phyloP scores from a whole-genome alignment of 2,329 filamentous ascomycete species.

The Aspergillus tubingensis region DNA sequence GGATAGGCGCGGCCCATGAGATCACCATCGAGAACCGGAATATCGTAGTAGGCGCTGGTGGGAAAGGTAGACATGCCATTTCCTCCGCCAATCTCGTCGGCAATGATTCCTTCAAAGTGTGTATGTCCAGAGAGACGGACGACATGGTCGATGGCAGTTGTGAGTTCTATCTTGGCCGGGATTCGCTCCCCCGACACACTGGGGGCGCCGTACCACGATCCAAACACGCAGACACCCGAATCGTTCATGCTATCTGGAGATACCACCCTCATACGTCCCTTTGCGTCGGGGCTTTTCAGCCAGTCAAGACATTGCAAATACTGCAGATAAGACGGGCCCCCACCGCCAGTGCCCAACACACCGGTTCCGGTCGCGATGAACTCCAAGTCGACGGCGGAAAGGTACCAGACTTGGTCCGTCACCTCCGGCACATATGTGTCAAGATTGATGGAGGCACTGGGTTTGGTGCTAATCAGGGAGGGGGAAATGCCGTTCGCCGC shows the following conservation, averaged over 20 bases:
- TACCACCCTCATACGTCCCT: slow-evolving; percentile 46
- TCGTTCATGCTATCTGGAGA: slow-evolving; percentile 37
- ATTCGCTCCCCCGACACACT: slow-evolving; percentile 20
- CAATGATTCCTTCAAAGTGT: background rate
- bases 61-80: slow-evolving; percentile 41
- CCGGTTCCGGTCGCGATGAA: slow-evolving; percentile 42
- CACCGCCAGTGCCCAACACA: slow-evolving; percentile 43
- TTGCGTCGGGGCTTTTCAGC: slow-evolving; percentile 24
- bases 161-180: slow-evolving; percentile 11
- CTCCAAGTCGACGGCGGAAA: slow-evolving; percentile 40
- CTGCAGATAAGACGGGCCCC: slow-evolving; percentile 48
- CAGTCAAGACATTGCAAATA: slow-evolving; percentile 48
- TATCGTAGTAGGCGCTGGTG: slow-evolving; percentile 32
- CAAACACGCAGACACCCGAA: slow-evolving; percentile 45
- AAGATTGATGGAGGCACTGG: slow-evolving; percentile 28
- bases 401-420: slow-evolving; percentile 35
- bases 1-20: slow-evolving; percentile 53
- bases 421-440: slow-evolving; percentile 36
- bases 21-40: slow-evolving; percentile 49
- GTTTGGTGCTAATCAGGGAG: slow-evolving; percentile 22
- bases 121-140: background rate
- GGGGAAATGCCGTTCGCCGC: background rate
- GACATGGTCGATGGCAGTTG: background rate
- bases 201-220: slow-evolving; percentile 48
- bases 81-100: slow-evolving; percentile 28